Conservation (phyloP, 2,329 filamentous ascomycete species). For the Graphilbum ipis-grandicollis region DNA sequence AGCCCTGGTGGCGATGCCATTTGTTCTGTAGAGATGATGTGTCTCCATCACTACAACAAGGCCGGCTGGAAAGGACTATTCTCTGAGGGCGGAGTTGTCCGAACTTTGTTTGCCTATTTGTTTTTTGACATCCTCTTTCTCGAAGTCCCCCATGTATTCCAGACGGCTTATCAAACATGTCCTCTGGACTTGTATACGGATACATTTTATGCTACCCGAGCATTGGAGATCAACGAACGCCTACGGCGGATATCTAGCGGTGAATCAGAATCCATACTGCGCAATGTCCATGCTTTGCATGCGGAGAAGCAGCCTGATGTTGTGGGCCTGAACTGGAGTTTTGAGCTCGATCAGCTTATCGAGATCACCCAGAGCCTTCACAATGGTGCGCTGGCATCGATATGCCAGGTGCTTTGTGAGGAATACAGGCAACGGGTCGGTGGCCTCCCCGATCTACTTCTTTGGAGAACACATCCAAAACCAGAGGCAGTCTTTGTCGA, state of each 20-base stretch:
- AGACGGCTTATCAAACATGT: slow-evolving; percentile 87
- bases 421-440: slow-evolving; percentile 78
- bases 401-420: slow-evolving; percentile 90
- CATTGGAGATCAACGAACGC: slow-evolving; percentile 75
- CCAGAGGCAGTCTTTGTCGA: slow-evolving; percentile 47
- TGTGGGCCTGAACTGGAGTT: slow-evolving; percentile 87
- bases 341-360: slow-evolving; percentile 57
- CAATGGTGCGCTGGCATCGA: slow-evolving; percentile 59
- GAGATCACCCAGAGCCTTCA: slow-evolving; percentile 67
- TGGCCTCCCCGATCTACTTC: slow-evolving; percentile 80
- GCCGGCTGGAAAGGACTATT: slow-evolving; percentile 92
- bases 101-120: slow-evolving; percentile 80
- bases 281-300: slow-evolving; percentile 50
- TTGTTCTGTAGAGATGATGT: slow-evolving; percentile 88
- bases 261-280: slow-evolving; percentile 47
- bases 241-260: slow-evolving; percentile 81
- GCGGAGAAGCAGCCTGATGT: slow-evolving; percentile 60
- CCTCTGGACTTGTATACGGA: slow-evolving; percentile 88
- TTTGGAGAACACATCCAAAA: slow-evolving; percentile 46
- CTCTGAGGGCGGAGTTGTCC: slow-evolving; percentile 74
- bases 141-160: slow-evolving; percentile 92
- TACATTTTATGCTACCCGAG: slow-evolving; percentile 72
- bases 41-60: slow-evolving; percentile 65
- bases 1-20: slow-evolving; percentile 21
- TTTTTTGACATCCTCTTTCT: slow-evolving; percentile 89